phyloP scores from a whole-genome alignment of 108 stramenopile species.

The Cyclostephanos tholiformis region DNA sequence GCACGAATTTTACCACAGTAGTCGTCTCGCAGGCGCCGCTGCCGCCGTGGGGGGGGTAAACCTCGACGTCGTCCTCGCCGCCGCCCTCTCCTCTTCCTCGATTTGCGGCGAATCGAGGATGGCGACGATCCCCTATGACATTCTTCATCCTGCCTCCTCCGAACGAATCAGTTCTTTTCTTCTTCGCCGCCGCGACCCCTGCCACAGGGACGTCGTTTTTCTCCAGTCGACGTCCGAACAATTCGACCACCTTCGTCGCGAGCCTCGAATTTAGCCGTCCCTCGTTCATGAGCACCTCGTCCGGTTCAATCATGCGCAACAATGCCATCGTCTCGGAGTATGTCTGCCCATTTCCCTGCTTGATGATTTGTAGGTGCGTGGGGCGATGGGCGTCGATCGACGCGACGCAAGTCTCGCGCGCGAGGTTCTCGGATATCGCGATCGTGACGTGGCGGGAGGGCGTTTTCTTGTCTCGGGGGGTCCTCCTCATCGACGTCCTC shows the following conservation, averaged over 20 bases:
- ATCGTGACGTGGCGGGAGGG: constrained; percentile 62
- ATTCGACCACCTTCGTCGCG: constrained; percentile 63
- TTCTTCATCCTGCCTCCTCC: not conserved
- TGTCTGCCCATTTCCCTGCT: constrained; percentile 85
- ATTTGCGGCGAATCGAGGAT: not conserved
- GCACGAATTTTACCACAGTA: constrained; percentile 85
- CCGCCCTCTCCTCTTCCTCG: not conserved
- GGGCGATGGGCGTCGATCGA: constrained; percentile 79
- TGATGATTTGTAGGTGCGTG: constrained; percentile 67
- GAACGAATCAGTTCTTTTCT: not conserved
- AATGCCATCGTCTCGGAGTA: constrained; percentile 84
- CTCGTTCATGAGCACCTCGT: constrained; percentile 89
- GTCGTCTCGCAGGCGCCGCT: constrained; percentile 20
- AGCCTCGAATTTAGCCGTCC: constrained; percentile 75
- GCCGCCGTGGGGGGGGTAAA: constrained; percentile 6
- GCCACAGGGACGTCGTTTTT: constrained; percentile 17
- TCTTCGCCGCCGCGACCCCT: not conserved
- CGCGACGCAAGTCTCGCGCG: constrained; percentile 85
- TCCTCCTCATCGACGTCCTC: constrained; percentile 2
- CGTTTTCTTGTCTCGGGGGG: not conserved
- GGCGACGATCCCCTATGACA: not conserved
- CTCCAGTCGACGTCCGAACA: constrained; percentile 35
- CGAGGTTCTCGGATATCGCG: constrained; percentile 86
- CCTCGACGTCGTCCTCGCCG: constrained; percentile 18
- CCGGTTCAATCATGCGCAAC: constrained; percentile 69